phyloP scores from a whole-genome alignment of 306 rosid genomes.

The Acacia confusa region DNA sequence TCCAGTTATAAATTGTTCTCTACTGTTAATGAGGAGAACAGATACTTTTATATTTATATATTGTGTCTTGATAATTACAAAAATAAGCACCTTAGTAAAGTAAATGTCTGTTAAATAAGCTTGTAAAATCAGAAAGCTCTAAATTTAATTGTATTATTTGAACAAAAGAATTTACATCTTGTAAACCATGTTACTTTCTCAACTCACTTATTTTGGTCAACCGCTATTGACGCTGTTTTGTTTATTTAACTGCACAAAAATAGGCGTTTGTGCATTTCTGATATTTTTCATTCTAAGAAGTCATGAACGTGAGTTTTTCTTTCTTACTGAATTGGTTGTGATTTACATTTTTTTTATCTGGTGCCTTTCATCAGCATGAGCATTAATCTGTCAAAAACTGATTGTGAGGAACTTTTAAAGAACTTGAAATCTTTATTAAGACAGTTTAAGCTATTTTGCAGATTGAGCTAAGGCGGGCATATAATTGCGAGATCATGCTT shows the following conservation, averaged over 20 bases:
- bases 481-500: conserved; percentile 99
- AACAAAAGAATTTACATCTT: conserved; percentile 1
- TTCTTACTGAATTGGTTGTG: conserved; percentile 14
- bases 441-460: conserved; percentile 46
- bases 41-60: conserved; percentile 12
- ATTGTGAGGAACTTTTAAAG: conserved; percentile 8
- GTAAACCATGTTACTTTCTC: not conserved
- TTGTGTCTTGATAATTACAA: not conserved
- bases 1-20: conserved; percentile 22
- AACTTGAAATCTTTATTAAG: conserved; percentile 26
- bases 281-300: conserved; percentile 10
- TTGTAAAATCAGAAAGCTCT: not conserved
- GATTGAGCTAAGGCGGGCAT: conserved; percentile 95
- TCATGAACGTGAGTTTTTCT: conserved; percentile 15
- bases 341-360: not conserved
- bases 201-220: not conserved
- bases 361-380: conserved; percentile 12
- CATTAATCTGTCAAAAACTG: conserved; percentile 14
- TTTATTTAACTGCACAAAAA: not conserved
- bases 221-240: not conserved
- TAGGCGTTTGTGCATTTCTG: not conserved
- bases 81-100: not conserved
- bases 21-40: not conserved
- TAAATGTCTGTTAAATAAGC: not conserved
- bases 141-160: not conserved